A percentile compares a stretch with the other conserved stretches of the same genome.
phyloP scores from a whole-genome alignment of 2,329 filamentous ascomycete genomes.

The Phyllosticta paracitricarpa region DNA sequence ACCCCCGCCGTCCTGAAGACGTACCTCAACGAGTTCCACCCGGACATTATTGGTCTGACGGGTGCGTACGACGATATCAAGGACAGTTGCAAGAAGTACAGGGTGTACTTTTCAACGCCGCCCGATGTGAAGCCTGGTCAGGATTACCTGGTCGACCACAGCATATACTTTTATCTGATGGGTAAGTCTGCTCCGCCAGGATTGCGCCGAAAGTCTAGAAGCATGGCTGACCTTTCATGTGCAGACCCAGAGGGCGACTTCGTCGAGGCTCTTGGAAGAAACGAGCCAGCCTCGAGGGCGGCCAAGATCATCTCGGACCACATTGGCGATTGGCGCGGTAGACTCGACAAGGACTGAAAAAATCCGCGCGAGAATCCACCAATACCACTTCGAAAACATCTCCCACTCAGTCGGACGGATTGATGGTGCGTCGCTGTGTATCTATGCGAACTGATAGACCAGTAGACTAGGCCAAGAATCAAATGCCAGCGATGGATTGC shows the following conservation, averaged over 20 bases:
- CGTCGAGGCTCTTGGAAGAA: constrained; percentile 88
- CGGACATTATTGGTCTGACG: constrained; percentile 74
- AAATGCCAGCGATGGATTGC: background rate
- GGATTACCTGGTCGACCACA: constrained; percentile 97
- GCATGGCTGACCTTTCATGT: constrained; percentile 15
- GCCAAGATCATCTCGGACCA: constrained; percentile 78
- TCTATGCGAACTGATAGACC: constrained; percentile 1
- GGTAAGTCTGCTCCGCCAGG: constrained; percentile 37
- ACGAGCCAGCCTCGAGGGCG: constrained; percentile 82
- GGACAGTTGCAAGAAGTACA: constrained; percentile 85
- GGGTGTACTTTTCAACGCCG: constrained; percentile 95
- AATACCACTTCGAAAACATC: background rate
- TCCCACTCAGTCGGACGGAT: background rate
- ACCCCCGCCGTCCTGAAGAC: constrained; percentile 72
- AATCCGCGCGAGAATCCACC: background rate
- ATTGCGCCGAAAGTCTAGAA: background rate
- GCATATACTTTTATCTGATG: constrained; percentile 99
- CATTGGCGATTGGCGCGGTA: constrained; percentile 64
- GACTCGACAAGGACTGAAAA: constrained; percentile 36
- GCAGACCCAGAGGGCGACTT: constrained; percentile 92
- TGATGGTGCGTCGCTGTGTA: background rate
- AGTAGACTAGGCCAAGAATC: background rate
- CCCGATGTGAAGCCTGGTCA: constrained; percentile 79
- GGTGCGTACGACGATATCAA: constrained; percentile 93
- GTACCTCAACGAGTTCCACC: constrained; percentile 88